phyloP scores from a whole-genome alignment of 208 protist genomes.

The Acanthamoeba healyi region DNA sequence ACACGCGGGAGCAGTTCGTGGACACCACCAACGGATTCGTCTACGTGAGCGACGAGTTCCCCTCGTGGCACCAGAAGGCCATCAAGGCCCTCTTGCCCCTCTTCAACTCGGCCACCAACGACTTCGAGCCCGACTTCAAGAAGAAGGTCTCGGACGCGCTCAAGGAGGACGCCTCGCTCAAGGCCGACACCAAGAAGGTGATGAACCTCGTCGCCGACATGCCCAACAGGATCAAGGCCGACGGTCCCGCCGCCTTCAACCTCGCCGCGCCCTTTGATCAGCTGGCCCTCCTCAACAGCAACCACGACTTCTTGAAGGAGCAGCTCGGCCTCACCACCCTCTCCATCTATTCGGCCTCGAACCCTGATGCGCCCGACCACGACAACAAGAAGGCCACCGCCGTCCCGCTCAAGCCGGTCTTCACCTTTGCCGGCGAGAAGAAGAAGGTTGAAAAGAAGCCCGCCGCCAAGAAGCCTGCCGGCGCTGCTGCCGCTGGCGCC shows the following conservation, averaged over 20 bases:
- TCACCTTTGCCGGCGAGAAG: slow-evolving; percentile 63
- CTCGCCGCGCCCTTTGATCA: slow-evolving; percentile 69
- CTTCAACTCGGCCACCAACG: slow-evolving; percentile 23
- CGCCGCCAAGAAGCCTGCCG: slow-evolving; percentile 24
- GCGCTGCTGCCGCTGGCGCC: not conserved
- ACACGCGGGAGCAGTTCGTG: slow-evolving; percentile 86
- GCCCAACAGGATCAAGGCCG: slow-evolving; percentile 26
- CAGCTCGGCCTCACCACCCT: not conserved
- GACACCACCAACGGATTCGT: slow-evolving; percentile 90
- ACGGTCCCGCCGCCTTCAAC: slow-evolving; percentile 52
- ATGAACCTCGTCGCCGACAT: slow-evolving; percentile 93
- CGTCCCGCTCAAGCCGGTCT: slow-evolving; percentile 64
- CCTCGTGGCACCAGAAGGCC: slow-evolving; percentile 92
- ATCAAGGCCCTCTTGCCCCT: slow-evolving; percentile 86
- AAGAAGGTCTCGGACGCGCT: slow-evolving; percentile 89
- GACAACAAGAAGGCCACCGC: slow-evolving; percentile 68
- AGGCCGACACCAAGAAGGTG: slow-evolving; percentile 91
- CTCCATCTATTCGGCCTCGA: slow-evolving; percentile 14
- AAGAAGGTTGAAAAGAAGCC: slow-evolving; percentile 69
- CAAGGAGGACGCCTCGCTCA: slow-evolving; percentile 89
- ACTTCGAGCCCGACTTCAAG: slow-evolving; percentile 74
- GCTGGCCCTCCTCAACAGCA: slow-evolving; percentile 46
- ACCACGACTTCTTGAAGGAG: slow-evolving; percentile 67
- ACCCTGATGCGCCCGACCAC: slow-evolving; percentile 28
- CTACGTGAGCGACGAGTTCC: slow-evolving; percentile 90